Conservation (phyloP, 2,329 filamentous ascomycete species). For the Xylaria digitata region DNA sequence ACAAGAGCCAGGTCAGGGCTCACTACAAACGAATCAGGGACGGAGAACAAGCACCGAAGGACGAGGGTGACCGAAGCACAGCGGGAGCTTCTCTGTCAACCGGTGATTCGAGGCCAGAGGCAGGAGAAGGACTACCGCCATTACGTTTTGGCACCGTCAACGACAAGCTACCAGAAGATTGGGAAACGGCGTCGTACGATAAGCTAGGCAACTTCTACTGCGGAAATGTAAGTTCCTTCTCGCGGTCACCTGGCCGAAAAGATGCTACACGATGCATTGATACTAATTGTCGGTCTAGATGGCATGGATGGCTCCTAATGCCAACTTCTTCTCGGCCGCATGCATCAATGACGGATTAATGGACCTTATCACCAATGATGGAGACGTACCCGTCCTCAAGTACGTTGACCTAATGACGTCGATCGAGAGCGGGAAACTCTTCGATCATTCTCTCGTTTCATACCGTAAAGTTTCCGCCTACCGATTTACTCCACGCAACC, state of each 20-base stretch:
- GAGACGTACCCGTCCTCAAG: slow-evolving; percentile 74
- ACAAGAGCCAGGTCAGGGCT: slow-evolving; percentile 78
- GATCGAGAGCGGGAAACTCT: slow-evolving; percentile 79
- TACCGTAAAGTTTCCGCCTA: slow-evolving; percentile 92
- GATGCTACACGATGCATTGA: not conserved
- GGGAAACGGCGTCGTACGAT: slow-evolving; percentile 78
- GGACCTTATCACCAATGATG: slow-evolving; percentile 85
- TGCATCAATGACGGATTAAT: slow-evolving; percentile 85
- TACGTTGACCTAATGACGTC: slow-evolving; percentile 76
- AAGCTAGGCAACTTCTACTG: slow-evolving; percentile 92
- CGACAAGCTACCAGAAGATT: slow-evolving; percentile 80
- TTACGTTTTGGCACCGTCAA: slow-evolving; percentile 83
- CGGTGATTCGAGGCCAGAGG: slow-evolving; percentile 37
- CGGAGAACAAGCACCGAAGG: slow-evolving; percentile 43
- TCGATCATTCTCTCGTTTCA: slow-evolving; percentile 79
- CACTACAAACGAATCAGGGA: slow-evolving; percentile 70
- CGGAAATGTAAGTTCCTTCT: slow-evolving; percentile 75
- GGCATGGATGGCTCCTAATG: slow-evolving; percentile 87
- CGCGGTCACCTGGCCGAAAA: not conserved
- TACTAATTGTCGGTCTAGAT: slow-evolving; percentile 65
- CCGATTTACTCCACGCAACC: slow-evolving; percentile 79
- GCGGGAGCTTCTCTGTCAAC: slow-evolving; percentile 34
- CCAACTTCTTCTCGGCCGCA: slow-evolving; percentile 88
- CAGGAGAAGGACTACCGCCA: slow-evolving; percentile 71
- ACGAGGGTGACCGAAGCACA: slow-evolving; percentile 42